phyloP scores from a whole-genome alignment of 352 stramenopile species.

The Blastocystis sp. region DNA sequence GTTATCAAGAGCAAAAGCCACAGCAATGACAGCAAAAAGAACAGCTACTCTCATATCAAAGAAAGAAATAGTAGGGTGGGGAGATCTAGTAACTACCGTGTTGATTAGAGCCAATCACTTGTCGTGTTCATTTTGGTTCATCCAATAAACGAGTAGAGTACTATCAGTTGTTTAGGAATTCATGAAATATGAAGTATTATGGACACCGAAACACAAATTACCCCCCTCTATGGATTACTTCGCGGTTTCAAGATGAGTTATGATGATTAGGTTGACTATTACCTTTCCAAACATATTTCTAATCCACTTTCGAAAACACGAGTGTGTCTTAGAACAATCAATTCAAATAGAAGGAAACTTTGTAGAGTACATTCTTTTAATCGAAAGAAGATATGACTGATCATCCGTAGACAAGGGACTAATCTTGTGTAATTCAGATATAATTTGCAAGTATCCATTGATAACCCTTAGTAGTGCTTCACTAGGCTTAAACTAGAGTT shows the following conservation, averaged over 20 bases:
- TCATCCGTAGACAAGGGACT: not conserved
- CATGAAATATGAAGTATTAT: too few species aligned
- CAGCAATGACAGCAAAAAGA: conserved; percentile 54
- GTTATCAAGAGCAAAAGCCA: conserved; percentile 71
- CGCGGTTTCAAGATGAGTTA: too few species aligned
- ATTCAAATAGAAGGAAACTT: not conserved
- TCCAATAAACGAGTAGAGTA: not conserved
- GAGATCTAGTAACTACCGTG: not conserved
- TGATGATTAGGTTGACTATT: too few species aligned
- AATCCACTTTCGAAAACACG: too few species aligned
- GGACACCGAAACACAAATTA: too few species aligned
- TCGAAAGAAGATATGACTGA: not conserved
- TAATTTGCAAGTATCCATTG: not conserved
- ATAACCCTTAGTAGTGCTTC: not conserved
- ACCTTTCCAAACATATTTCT: too few species aligned
- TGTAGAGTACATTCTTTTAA: not conserved
- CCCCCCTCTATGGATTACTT: too few species aligned
- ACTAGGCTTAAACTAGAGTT: not conserved
- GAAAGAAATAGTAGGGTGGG: not conserved
- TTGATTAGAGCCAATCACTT: not conserved
- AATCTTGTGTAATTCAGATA: not conserved
- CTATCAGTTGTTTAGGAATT: not conserved
- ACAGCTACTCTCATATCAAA: conserved; percentile 58
- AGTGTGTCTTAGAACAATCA: not conserved
- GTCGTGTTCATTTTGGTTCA: not conserved